These are phyloP conservation scores for Botrytis fragariae DNA, from an alignment of 2,329 filamentous ascomycete genomes.

Conservation along the genomic window DNA sequence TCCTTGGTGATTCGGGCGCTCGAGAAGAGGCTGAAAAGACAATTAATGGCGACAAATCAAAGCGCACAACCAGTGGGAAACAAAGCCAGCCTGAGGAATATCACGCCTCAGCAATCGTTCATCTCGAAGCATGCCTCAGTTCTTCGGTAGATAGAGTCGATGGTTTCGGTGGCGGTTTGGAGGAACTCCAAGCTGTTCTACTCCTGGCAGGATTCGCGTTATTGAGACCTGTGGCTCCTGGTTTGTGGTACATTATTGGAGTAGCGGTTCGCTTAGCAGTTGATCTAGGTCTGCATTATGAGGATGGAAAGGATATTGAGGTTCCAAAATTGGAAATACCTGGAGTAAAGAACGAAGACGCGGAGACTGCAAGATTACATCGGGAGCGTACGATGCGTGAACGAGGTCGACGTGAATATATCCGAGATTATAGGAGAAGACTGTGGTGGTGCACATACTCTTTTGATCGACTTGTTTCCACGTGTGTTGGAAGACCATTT, in stretches of 20 bases:
- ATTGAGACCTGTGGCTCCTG: constrained; percentile 84
- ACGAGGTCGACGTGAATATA: constrained; percentile 72
- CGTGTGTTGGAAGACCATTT: constrained; percentile 88
- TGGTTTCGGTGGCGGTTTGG: constrained; percentile 80
- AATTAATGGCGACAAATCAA: constrained; percentile 32
- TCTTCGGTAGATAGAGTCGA: constrained; percentile 51
- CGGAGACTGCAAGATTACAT: constrained; percentile 38
- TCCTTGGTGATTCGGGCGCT: constrained; percentile 64
- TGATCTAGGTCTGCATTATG: constrained; percentile 88
- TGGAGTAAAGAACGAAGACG: constrained; percentile 38
- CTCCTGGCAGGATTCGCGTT: constrained; percentile 89
- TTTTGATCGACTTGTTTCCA: constrained; percentile 89
- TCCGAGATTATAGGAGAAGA: constrained; percentile 79
- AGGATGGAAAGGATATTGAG: constrained; percentile 71
- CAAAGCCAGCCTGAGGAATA: constrained; percentile 88
- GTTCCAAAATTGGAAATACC: constrained; percentile 53
- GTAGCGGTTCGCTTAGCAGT: constrained; percentile 88
- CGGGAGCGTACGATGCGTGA: constrained; percentile 45
- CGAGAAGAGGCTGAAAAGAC: constrained; percentile 31
- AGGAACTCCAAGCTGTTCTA: constrained; percentile 91
- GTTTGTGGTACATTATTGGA: constrained; percentile 95
- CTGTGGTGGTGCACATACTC: constrained; percentile 98
- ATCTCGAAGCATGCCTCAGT: constrained; percentile 81
- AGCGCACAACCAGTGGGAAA: constrained; percentile 35
- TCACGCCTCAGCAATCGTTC: constrained; percentile 89